Evolutionary conservation across 306 rosid genomes (phyloP), one percentile per base, ranked within the genome.

Genomic region (Mimosa pudica): DNA sequence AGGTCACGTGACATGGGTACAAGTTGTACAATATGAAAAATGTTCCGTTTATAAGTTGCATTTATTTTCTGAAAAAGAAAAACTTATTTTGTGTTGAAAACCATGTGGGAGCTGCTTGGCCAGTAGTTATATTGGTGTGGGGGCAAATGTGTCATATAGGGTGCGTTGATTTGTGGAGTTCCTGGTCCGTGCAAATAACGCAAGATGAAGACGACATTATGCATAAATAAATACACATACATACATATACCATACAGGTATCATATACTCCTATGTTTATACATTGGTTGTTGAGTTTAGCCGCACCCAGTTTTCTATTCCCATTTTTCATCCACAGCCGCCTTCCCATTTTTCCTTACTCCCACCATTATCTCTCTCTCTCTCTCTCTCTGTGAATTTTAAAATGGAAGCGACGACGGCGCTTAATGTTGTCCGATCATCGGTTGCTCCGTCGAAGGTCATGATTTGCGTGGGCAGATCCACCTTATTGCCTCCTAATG

Each of bases 361-460:
- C 30, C 20, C 58, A 52, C 18, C 18, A 52, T 52, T 52, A 3
- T 52, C 5, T 3, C 24, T 14, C 60, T 17, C 17, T 9, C 1
- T 14, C 17, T 13, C 17, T 52, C 20, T 76, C 69, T 51, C 46
- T 61, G 30, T 24, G 30, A 24, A 24, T 24, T 24, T 75, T 66
- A 78, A 47, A 74, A 90, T 93, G 93, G 95, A 91, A 24, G 87
- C 90, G 58, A 42, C 90, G 58, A 42, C 74, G 17, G 84, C 87
- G 38, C 12, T 89, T 0, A 81, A 83, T 7, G 57, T 91, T 20
- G 61, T 87, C 70, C 84, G 88, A 74, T 90, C 92, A 49, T 79
- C 89, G 33, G 64, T 74, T n/a, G 68, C 80, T 20, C 62, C 67
- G 36, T 74, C 18, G 13, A 18, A 77, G 66, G 80, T 72, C 51